Conservation (phyloP, 495 filamentous ascomycete genomes). For the Astrothelium subdiscretum region DNA sequence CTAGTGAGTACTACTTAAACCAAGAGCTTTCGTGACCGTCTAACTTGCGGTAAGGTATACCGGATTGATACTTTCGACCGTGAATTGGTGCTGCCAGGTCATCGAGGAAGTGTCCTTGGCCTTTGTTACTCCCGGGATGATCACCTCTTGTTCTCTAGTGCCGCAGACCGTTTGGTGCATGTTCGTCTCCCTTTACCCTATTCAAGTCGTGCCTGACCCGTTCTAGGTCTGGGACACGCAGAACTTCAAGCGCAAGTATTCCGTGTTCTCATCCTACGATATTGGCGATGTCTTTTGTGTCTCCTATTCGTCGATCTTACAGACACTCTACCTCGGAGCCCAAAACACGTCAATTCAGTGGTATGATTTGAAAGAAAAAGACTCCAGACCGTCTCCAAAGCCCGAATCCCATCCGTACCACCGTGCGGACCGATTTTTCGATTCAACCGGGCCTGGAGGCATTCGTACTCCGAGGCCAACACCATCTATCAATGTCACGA, state of each 20-base stretch:
- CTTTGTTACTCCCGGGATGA: conserved; percentile 66
- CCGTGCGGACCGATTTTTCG: conserved; percentile 88
- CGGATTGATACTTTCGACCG: conserved; percentile 75
- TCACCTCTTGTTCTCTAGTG: conserved; percentile 77
- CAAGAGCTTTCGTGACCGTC: neutral
- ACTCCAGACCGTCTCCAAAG: conserved; percentile 44
- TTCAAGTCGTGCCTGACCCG: conserved; percentile 22
- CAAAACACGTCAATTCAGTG: conserved; percentile 91
- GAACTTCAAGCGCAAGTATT: conserved; percentile 60
- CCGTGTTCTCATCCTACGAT: conserved; percentile 87
- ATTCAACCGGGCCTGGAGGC: conserved; percentile 76
- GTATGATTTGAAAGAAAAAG: conserved; percentile 47
- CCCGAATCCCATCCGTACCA: conserved; percentile 62
- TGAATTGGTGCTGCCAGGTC: conserved; percentile 63
- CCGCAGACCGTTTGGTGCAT: conserved; percentile 86
- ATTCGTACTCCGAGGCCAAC: conserved; percentile 48
- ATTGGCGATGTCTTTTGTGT: conserved; percentile 94
- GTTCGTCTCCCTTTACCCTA: conserved; percentile 40
- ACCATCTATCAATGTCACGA: conserved; percentile 16
- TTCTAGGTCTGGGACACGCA: conserved; percentile 50
- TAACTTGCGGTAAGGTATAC: conserved; percentile 47
- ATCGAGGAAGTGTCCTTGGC: conserved; percentile 80
- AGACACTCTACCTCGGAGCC: conserved; percentile 82
- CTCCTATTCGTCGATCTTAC: conserved; percentile 62
- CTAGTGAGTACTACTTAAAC: conserved; percentile 37